Evolutionary conservation across 1,139 yeast species (phyloP), one percentile per base, ranked within the genome.

Genomic region (Pichia kudriavzevii): DNA sequence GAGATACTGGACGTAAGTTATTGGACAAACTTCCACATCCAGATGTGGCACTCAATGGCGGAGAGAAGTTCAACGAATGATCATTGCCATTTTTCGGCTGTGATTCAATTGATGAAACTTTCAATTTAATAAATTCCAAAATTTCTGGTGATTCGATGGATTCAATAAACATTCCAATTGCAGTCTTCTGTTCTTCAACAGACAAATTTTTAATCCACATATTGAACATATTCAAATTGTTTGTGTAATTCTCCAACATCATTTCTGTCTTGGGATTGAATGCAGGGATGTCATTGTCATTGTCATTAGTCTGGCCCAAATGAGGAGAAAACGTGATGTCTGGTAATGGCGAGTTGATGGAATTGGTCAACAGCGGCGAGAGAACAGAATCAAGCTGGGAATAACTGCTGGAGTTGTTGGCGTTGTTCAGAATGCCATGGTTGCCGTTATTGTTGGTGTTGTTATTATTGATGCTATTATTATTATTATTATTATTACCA

Each of bases 151-250:
- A 52, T 62, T 72, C 54, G 58, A 73, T 51, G 47, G 67, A 56
- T 41, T 68, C 60, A 60, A 78, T 52, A 60, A 72, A 49, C 46
- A 75, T 67, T 45, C 79, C 84, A 52, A 77, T 64, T 54, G 76
- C 71, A 21, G 75, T 62, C 40, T 70, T 62, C 46, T 67, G 76
- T 47, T 79, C 83, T 36, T 68, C 71, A 9, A 72, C 65, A 38
- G 61, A 67, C 53, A 79, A 63, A 46, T 64, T 65, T 44, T 69
- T 70, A 47, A 79, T 63, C 87, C 87, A 79, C 46, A 63, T 63
- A 45, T 73, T 67, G 46, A 75, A 68, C 37, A 69, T 66, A 38
- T 69, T 62, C 50, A 79, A 54, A 44, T 67, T 72, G 34, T 59
- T 60, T 12, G 67, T 64, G 43, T 67, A 67, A 28, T 61, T 44